Evolutionary conservation across 768 basidiomycete genomes (phyloP), one percentile per base, ranked within the genome.

Genomic region (Pseudohyphozyma bogoriensis): DNA sequence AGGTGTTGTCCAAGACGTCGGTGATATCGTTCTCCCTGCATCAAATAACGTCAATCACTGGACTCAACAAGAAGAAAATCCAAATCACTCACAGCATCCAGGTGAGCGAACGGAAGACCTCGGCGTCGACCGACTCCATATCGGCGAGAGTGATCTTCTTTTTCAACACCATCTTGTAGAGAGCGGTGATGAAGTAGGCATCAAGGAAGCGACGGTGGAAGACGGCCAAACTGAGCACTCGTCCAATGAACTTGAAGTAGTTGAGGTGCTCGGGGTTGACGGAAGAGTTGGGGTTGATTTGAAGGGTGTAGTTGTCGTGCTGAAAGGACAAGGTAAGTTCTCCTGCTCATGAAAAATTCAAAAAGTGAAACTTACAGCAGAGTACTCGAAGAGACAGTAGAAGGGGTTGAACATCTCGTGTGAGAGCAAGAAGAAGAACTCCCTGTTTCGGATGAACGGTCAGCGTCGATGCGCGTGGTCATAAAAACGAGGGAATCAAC

Each of bases 381-480:
- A 97, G 76, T 99, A 99, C 77, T 99, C 95, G 76, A 99, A 99
- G 15, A 99, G 79, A 74, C 95, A 97, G 77, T 99, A 97, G 81
- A 99, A 97, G 28, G 95, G 95, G 75, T 97, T 66, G 80, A 99
- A 97, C 95, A 99, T 97, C 76, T 97, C 95, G 74, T 99, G 95
- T 36, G 93, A 97, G 51, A 99, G 81, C 59, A 99, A 78, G 86
- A 97, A 99, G 81, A 99, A 99, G 80, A 97, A 99, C 77, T 99
- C 95, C 79, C 92, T 93, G 75, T 46, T n/a, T n/a, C n/a, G n/a
- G n/a, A n/a, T n/a, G 60, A 28, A 24, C 62, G 45, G 40, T 8
- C 22, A 29, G 50, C 60, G 29, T 18, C 22, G 26, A 36, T 58
- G 72, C 56, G 50, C 11, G 45, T 39, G 35, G 12, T 55, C 45